Conservation (phyloP, 2,329 filamentous ascomycete genomes). For the Herpotrichia juniperi region DNA sequence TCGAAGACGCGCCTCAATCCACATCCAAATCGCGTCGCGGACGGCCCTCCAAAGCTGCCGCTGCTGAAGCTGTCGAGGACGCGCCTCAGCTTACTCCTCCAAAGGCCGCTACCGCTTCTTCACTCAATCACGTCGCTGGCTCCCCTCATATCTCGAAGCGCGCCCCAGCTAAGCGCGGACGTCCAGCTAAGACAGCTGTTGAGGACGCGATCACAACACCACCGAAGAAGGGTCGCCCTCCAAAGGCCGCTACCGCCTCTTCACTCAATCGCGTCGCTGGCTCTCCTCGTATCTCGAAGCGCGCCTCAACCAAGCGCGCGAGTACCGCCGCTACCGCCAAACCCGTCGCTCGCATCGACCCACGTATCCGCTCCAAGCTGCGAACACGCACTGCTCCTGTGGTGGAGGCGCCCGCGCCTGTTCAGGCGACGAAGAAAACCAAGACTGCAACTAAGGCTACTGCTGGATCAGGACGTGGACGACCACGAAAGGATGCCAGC, state of each 20-base stretch:
- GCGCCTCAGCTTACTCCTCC: background rate
- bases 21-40: slow-evolving; percentile 8
- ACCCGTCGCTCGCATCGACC: slow-evolving; percentile 20
- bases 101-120: slow-evolving; percentile 4
- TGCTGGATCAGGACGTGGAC: slow-evolving; percentile 19
- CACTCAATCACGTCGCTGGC: slow-evolving; percentile 21
- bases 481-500: slow-evolving; percentile 18
- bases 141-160: slow-evolving; percentile 21
- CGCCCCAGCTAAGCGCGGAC: slow-evolving; percentile 15
- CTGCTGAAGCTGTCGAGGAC: background rate
- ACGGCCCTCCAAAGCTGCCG: slow-evolving; percentile 1
- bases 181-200: slow-evolving; percentile 8
- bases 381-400: slow-evolving; percentile 24
- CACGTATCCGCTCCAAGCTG: slow-evolving; percentile 26
- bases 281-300: slow-evolving; percentile 29
- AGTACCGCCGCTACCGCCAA: slow-evolving; percentile 9
- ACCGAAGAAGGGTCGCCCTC: slow-evolving; percentile 3
- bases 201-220: slow-evolving; percentile 4
- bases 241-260: background rate
- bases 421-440: slow-evolving; percentile 3
- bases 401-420: slow-evolving; percentile 11
- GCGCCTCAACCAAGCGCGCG: slow-evolving; percentile 9
- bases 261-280: slow-evolving; percentile 21
- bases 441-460: slow-evolving; percentile 24
- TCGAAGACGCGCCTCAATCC: background rate